Percentiles rank a stretch among this genome's conserved stretches.
phyloP scores from a whole-genome alignment of 1,284 basidiomycete species.

The Irpex sp. region DNA sequence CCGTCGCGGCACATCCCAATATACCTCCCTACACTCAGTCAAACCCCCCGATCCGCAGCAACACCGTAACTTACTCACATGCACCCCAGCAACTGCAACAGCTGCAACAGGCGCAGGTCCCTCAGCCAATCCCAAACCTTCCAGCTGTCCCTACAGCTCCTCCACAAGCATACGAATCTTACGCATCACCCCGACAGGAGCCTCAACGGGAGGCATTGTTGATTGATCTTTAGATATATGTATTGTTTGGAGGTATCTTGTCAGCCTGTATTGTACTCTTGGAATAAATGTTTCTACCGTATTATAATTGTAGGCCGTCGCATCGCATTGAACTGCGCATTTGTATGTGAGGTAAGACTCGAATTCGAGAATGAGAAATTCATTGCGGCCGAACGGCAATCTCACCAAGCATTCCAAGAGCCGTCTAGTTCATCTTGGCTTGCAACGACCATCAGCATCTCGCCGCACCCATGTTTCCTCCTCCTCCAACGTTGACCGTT shows the following conservation, averaged over 20 bases:
- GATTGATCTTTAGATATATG: constrained; percentile 58
- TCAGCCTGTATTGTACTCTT: neutral
- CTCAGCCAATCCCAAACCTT: constrained; percentile 53
- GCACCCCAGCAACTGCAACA: constrained; percentile 32
- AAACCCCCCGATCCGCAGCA: constrained; percentile 17
- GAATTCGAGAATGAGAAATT: neutral
- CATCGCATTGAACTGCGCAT: neutral
- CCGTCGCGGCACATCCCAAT: constrained; percentile 27
- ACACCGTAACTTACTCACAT: constrained; percentile 21
- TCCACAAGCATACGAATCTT: constrained; percentile 54
- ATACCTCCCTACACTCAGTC: constrained; percentile 12
- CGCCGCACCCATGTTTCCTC: neutral
- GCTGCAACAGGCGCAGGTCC: constrained; percentile 27
- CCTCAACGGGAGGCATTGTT: constrained; percentile 78
- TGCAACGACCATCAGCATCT: neutral
- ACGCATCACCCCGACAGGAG: constrained; percentile 43
- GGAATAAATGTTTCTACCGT: neutral
- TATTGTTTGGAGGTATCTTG: too few species aligned
- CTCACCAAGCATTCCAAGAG: neutral
- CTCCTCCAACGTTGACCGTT: neutral
- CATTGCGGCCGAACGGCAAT: neutral
- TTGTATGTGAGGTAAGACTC: neutral
- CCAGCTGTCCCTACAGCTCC: constrained; percentile 64
- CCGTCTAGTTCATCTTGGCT: neutral
- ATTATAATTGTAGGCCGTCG: neutral